Conservation (phyloP, 2,329 filamentous ascomycete genomes). For the Claviceps cyperi region DNA sequence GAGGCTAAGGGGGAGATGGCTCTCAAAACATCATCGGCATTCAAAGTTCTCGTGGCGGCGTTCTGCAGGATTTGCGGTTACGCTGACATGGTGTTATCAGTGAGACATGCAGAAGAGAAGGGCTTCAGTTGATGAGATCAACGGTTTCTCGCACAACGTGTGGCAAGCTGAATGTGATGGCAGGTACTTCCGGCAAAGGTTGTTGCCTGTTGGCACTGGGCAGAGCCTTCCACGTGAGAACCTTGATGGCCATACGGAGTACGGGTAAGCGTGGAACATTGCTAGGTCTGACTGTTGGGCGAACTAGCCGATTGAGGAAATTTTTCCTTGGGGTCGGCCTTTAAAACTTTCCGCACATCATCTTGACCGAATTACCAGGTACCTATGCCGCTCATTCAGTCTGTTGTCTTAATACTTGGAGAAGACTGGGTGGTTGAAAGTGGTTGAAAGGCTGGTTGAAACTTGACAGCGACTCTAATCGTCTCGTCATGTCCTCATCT, state of each 20-base stretch:
- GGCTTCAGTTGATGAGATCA: too few species aligned
- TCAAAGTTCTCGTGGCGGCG: not conserved
- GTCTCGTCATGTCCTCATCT: too few species aligned
- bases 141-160: too few species aligned
- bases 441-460: too few species aligned
- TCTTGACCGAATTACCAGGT: too few species aligned
- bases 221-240: not conserved
- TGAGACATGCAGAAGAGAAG: not conserved
- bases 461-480: too few species aligned
- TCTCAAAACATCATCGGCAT: not conserved
- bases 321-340: not conserved
- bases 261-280: not conserved
- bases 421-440: too few species aligned
- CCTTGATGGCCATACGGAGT: conserved; percentile 5
- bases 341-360: not conserved
- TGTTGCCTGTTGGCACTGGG: too few species aligned
- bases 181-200: not conserved
- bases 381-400: too few species aligned
- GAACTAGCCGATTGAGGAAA: not conserved
- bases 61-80: not conserved
- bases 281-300: not conserved
- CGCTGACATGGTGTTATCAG: not conserved
- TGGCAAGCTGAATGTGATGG: not conserved
- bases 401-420: too few species aligned
- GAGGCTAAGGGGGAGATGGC: not conserved